These are phyloP conservation scores for Microbotryomycetes sp. DNA, from an alignment of 1,284 basidiomycete genomes.

Conservation along the genomic window DNA sequence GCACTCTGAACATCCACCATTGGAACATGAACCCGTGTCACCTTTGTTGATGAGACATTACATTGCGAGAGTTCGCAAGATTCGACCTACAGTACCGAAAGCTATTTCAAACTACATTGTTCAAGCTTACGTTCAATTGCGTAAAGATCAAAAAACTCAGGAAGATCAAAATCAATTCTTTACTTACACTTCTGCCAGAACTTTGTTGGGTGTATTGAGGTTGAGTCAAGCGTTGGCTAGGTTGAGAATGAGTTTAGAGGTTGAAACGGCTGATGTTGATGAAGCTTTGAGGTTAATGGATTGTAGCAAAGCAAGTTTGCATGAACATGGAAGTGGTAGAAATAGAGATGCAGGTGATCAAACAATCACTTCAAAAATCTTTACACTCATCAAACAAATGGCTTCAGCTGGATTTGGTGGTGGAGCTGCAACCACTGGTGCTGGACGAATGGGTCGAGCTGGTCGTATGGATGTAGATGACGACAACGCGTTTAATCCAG, in stretches of 20 bases:
- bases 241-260: slow-evolving; percentile 71
- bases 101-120: slow-evolving; percentile 90
- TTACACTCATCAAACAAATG: slow-evolving; percentile 84
- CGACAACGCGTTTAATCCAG: slow-evolving; percentile 53
- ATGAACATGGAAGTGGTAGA: slow-evolving; percentile 60
- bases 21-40: slow-evolving; percentile 61
- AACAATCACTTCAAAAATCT: slow-evolving; percentile 74
- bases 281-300: slow-evolving; percentile 96
- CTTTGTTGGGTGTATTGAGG: slow-evolving; percentile 87
- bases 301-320: slow-evolving; percentile 82
- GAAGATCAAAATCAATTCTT: slow-evolving; percentile 73
- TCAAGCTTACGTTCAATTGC: slow-evolving; percentile 88
- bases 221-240: slow-evolving; percentile 91
- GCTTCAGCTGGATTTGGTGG: slow-evolving; percentile 45
- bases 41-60: slow-evolving; percentile 90
- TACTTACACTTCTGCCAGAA: slow-evolving; percentile 94
- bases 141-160: slow-evolving; percentile 87
- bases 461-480: slow-evolving; percentile 56
- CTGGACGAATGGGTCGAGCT: slow-evolving; percentile 43
- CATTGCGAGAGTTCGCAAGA: slow-evolving; percentile 85
- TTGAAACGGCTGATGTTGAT: slow-evolving; percentile 83
- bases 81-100: slow-evolving; percentile 77
- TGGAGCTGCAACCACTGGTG: slow-evolving; percentile 42
- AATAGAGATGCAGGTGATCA: slow-evolving; percentile 59
- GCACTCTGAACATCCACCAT: slow-evolving; percentile 75